A percentile compares a stretch with the other conserved stretches of the same genome.
phyloP scores from a whole-genome alignment of 208 protist species.

The Wallacemonas collosoma region DNA sequence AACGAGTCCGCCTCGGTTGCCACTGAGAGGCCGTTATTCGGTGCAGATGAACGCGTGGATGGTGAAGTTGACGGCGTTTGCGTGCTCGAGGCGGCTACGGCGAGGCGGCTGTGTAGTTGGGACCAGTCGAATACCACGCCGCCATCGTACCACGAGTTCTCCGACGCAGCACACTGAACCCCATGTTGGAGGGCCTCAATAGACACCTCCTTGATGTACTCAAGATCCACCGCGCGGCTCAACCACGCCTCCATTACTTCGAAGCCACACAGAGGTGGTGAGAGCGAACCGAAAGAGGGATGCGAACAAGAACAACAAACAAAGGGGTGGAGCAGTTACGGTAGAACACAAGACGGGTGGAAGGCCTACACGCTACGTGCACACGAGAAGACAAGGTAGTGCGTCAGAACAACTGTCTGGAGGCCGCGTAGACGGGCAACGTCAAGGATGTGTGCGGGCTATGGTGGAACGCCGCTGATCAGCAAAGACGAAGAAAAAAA shows the following conservation, averaged over 20 bases:
- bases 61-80: neutral
- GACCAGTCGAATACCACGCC: slow-evolving; percentile 71
- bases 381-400: too few species aligned
- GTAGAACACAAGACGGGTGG: too few species aligned
- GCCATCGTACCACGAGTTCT: slow-evolving; percentile 67
- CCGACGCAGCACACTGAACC: slow-evolving; percentile 39
- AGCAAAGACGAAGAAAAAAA: too few species aligned
- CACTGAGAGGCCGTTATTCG: neutral
- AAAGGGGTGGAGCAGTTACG: neutral
- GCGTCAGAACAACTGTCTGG: too few species aligned
- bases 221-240: slow-evolving; percentile 18
- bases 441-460: too few species aligned
- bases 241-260: slow-evolving; percentile 56
- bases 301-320: neutral
- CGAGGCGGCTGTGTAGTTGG: slow-evolving; percentile 48
- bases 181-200: slow-evolving; percentile 20
- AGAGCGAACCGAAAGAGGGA: neutral
- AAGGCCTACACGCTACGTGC: too few species aligned
- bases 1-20: neutral
- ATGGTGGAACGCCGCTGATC: too few species aligned
- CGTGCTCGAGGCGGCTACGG: neutral
- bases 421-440: too few species aligned
- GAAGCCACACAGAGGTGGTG: neutral
- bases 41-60: slow-evolving; percentile 10
- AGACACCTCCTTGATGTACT: slow-evolving; percentile 29